Conservation (phyloP, 2,329 filamentous ascomycete species). For the Talaromyces sp. region DNA sequence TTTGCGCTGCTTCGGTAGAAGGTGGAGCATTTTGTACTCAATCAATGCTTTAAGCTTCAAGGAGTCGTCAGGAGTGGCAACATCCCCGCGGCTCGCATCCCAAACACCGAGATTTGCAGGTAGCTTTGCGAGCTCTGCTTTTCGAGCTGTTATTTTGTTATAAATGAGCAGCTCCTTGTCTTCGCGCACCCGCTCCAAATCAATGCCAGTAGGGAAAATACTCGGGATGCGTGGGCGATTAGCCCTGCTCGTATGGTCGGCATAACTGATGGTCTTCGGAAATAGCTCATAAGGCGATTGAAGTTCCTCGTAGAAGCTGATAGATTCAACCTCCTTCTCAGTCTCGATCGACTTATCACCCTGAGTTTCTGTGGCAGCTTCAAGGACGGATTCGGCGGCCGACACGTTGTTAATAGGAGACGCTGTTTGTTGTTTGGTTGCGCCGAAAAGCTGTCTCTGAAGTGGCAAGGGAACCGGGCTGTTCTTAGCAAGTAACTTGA, state of each 20-base stretch:
- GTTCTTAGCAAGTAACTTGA: conserved; percentile 86
- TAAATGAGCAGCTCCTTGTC: conserved; percentile 86
- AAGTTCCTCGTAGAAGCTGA: conserved; percentile 65
- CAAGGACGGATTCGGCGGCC: conserved; percentile 35
- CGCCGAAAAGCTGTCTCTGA: conserved; percentile 78
- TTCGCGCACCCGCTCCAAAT: conserved; percentile 79
- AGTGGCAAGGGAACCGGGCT: conserved; percentile 72
- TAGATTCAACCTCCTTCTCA: conserved; percentile 25
- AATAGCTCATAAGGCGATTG: conserved; percentile 66
- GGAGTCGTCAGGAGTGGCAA: conserved; percentile 69
- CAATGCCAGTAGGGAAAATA: conserved; percentile 82
- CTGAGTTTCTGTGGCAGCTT: conserved; percentile 35
- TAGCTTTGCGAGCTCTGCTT: conserved; percentile 76
- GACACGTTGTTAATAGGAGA: conserved; percentile 36
- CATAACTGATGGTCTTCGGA: conserved; percentile 66
- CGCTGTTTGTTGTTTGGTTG: conserved; percentile 39
- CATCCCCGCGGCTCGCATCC: conserved; percentile 70
- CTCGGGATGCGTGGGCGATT: conserved; percentile 79
- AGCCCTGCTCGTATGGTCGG: conserved; percentile 71
- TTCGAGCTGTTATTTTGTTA: conserved; percentile 82
- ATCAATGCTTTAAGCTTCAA: conserved; percentile 88
- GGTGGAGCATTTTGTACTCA: conserved; percentile 84
- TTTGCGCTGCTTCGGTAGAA: conserved; percentile 84
- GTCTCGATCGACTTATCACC: conserved; percentile 32
- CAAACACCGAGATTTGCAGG: conserved; percentile 84